Base-by-base conservation (phyloP, 495 filamentous ascomycete genomes). In the Penicillium samsonianum region DNA sequence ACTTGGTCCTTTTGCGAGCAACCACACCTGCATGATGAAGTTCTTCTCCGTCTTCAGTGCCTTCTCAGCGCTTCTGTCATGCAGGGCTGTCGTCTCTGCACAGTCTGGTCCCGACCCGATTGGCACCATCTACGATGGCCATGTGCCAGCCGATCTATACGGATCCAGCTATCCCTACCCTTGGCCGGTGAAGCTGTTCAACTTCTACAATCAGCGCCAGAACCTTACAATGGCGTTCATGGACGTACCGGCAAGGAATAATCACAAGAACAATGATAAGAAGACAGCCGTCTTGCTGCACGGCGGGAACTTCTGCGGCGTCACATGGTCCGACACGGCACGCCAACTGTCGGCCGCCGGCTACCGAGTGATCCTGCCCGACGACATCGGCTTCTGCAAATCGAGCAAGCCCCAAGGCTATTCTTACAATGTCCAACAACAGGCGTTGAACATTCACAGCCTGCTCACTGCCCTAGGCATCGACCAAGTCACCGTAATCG, bases 381-480 rank as follows among this genome's bases (percentile, higher is more conserved):
- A 62, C 14, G 59, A 62, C 44, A 62, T 62, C 35, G 59, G 59
- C 26, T 62, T 62, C 17, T 62, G 59, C 59, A 62, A 62, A 17
- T 62, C 59, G 23, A 62, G 59, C 49, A 62, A 62, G 17, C 59
- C 59, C n/a, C 59, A 58, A 41, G 59, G 59, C 17, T 62, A 62
- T 28, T 45, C 59, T 22, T 62, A 62, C 43, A 62, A 62, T 22
- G 44, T 58, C 1, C 42, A 62, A 2, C 59, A 62, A 37, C 59
- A 62, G 22, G 59, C 59, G 1, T 22, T 35, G 50, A 62, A 62
- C 26, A 58, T 62, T 37, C 51, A 62, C 33, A 58, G 59, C 12
- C 55, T 62, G 5, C 59, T 62, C 20, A 58, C 48, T 14, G 55
- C 38, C 19, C 55, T 62, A 4, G 55, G 42, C 6, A 58, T 62